These are phyloP conservation scores for Thielaviopsis ethacetica DNA, from an alignment of 2,329 filamentous ascomycete genomes.

Conservation along the genomic window DNA sequence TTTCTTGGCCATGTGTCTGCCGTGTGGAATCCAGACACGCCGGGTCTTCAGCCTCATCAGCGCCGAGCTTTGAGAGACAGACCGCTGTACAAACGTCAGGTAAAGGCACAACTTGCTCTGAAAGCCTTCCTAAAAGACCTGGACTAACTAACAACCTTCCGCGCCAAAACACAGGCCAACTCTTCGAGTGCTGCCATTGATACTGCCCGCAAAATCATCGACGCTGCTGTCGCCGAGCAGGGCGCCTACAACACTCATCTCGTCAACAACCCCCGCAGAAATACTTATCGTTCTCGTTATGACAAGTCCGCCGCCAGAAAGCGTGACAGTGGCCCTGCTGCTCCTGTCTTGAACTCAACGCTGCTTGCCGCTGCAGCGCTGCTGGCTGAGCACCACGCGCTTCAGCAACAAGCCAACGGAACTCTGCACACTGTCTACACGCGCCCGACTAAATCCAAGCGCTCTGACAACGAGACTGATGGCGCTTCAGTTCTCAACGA, in stretches of 20 bases:
- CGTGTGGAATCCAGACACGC: neutral
- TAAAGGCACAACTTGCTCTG: neutral
- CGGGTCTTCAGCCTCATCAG: neutral
- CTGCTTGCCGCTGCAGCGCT: neutral
- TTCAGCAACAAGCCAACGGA: neutral
- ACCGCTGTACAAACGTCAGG: neutral
- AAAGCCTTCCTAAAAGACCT: neutral
- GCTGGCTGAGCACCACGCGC: neutral
- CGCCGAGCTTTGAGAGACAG: neutral
- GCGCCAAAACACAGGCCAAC: neutral
- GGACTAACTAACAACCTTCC: neutral
- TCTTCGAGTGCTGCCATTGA: neutral
- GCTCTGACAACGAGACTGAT: neutral
- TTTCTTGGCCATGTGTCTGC: neutral
- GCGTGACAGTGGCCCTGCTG: slow-evolving; percentile 1
- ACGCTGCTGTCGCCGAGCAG: slow-evolving; percentile 2
- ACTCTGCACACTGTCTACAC: neutral
- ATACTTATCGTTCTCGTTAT: neutral
- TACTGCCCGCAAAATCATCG: neutral
- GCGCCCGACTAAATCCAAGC: neutral
- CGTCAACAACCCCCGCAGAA: slow-evolving; percentile 1
- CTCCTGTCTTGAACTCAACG: neutral
- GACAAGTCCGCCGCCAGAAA: slow-evolving; percentile 1
- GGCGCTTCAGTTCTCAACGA: neutral
- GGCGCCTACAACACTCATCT: slow-evolving; percentile 5